Evolutionary conservation across 208 protist species (phyloP), one percentile per base, ranked within the genome.

Genomic region (Vickermania spadyakhi): DNA sequence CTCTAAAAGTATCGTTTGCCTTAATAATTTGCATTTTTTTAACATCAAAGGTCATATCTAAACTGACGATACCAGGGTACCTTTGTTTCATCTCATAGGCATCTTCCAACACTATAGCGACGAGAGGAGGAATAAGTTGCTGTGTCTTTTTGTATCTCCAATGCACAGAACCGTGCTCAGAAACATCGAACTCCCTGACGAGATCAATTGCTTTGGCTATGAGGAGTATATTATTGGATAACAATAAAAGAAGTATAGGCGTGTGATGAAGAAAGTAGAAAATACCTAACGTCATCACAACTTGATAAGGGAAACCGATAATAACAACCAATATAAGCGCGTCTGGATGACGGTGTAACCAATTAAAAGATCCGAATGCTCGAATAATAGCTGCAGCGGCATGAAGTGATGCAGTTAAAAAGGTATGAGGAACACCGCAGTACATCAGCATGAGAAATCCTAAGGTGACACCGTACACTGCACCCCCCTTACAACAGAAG

Each of bases 101-200:
- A 55, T 84, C 68, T 72, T 94, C 84, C 42, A 94, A 66, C 30
- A 91, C 21, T 27, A 75, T 77, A 25, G 84, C 74, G 25, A 94
- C 58, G 13, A 67, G 70, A 4, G 84, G 81, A 54, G 72, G 54
- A 42, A 91, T 56, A 23, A 79, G 63, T 21, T 31, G 22, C 14
- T 18, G 22, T 31, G 28, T 53, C 1, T 63, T 57, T 14, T 60
- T 64, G 49, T 28, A 63, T 53, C 57, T 69, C 84, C 84, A 91
- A 63, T 81, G 72, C 27, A 94, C 84, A 0, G 72, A 86, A 50
- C 81, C 84, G 23, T 72, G 51, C 64, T 74, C 52, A 31, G 77
- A 79, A 26, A 88, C 73, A 56, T 90, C 82, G 64, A 83, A 91
- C 61, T 89, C 79, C 11, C 87, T 71, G 18, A 86, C 72, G 2